Base-by-base conservation (phyloP, 2,329 filamentous ascomycete species). In the Penicillium sp. region DNA sequence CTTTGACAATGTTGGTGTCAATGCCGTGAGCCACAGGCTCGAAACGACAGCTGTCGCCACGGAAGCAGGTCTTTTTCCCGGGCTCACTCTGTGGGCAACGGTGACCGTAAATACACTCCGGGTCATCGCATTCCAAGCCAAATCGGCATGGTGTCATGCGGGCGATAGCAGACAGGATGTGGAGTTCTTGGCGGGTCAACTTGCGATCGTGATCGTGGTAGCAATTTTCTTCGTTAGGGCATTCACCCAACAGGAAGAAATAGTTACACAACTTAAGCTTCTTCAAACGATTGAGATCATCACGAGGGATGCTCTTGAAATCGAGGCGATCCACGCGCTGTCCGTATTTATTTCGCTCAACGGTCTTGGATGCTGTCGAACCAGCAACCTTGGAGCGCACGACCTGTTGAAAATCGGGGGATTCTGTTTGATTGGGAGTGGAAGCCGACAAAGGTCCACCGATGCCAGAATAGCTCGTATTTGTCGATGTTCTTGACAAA, bases 231-330 rank as follows among this genome's bases (percentile, higher is more conserved):
- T 64, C 74, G 59, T 79, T 82, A 5, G 81, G 79, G 59, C 83
- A 86, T 57, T 82, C 80, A 28, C 76, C 74, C 41, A 82, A 78
- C 23, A 86, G 74, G 62, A 80, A 85, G 64, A 82, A 78, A 51
- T 83, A 78, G 61, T 85, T 86, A 73, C 84, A 86, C 52, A 85
- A 69, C 64, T 86, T 85, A 56, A 85, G 67, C 67, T 81, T 82
- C 70, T 85, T 85, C 59, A 86, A 70, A 18, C 81, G 79, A 59
- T 81, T 79, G 43, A 85, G 74, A 54, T 84, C 81, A 16, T 81
- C 75, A 53, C 81, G 73, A 45, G 74, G 74, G 70, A 74, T 84
- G 69, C 66, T 79, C 77, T 69, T 78, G 69, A 68, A 76, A 63
- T 65, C 76, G 60, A 67, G 75, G 61, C 70, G 70, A 62, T 86